A percentile compares a stretch with the other conserved stretches of the same genome.
phyloP scores from a whole-genome alignment of 1,284 basidiomycete genomes.

The Omphalotus olearius region DNA sequence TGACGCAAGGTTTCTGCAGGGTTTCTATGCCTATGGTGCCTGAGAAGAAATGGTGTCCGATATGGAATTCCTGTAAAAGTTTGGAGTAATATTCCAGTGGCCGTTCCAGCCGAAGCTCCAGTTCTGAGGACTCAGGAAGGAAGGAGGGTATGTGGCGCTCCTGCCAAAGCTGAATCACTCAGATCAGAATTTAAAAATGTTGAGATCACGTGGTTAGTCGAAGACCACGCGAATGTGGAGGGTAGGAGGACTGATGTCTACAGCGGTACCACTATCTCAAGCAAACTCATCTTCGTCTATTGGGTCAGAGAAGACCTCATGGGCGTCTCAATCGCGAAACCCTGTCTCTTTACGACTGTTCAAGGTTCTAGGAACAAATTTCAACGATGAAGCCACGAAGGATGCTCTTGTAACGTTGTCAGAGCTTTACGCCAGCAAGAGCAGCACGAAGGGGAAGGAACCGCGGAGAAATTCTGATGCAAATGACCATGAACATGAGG shows the following conservation, averaged over 20 bases:
- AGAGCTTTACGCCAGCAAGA: constrained; percentile 55
- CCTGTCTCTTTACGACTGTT: constrained; percentile 82
- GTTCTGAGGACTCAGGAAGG: too few relatives aligned
- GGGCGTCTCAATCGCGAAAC: constrained; percentile 38
- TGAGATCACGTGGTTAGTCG: too few relatives aligned
- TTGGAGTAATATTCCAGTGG: too few relatives aligned
- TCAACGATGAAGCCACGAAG: constrained; percentile 74
- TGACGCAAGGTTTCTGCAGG: too few relatives aligned
- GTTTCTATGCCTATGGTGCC: too few relatives aligned
- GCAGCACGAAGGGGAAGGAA: constrained; percentile 29
- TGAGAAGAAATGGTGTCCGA: too few relatives aligned
- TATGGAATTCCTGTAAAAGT: too few relatives aligned
- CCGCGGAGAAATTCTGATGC: constrained; percentile 20
- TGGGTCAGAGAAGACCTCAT: constrained; percentile 15
- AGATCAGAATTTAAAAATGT: too few relatives aligned
- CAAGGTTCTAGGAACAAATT: constrained; percentile 83
- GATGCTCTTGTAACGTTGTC: constrained; percentile 84
- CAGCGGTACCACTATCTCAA: background rate
- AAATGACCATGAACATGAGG: constrained; percentile 26
- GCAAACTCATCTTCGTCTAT: background rate
- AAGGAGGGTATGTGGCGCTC: too few relatives aligned
- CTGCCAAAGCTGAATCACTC: too few relatives aligned
- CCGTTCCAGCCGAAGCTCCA: too few relatives aligned
- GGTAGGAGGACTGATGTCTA: background rate
- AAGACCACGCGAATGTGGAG: too few relatives aligned